Conservation (phyloP, 192 early-diverging fungal genomes). For the Rhizoclosmatium sp. region DNA sequence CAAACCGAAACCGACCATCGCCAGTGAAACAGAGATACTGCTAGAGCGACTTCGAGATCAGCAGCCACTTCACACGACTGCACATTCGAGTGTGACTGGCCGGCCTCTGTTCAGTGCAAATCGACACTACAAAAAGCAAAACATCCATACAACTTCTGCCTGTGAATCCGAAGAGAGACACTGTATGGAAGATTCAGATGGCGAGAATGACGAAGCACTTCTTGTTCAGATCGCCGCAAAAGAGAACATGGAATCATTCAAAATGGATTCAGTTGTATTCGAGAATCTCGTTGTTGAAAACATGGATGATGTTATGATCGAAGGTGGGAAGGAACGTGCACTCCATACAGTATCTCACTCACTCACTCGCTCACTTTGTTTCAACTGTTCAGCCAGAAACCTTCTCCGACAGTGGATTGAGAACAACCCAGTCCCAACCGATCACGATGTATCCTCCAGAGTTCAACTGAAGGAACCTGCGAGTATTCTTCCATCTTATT, state of each 20-base stretch:
- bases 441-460: slow-evolving; percentile 11
- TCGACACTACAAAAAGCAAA: neutral
- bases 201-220: neutral
- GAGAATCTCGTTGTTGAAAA: slow-evolving; percentile 16
- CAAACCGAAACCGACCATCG: neutral
- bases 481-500: neutral
- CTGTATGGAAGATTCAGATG: neutral
- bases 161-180: neutral
- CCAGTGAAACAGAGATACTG: neutral
- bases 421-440: slow-evolving; percentile 7
- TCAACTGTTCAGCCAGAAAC: neutral
- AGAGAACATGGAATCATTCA: neutral
- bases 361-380: neutral
- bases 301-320: slow-evolving; percentile 29
- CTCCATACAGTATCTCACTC: neutral
- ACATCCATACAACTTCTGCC: neutral
- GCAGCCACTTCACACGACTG: slow-evolving; percentile 13
- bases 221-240: neutral
- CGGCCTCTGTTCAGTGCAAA: neutral
- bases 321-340: slow-evolving; percentile 1
- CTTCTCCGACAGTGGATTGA: slow-evolving; percentile 37
- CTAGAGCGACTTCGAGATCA: slow-evolving; percentile 11
- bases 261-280: slow-evolving; percentile 23
- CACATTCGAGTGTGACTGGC: slow-evolving; percentile 14
- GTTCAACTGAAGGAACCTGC: neutral